Percentiles rank a stretch among this genome's conserved stretches.
Conservation (phyloP, 768 basidiomycete genomes). For the Lactifluus echinatus region DNA sequence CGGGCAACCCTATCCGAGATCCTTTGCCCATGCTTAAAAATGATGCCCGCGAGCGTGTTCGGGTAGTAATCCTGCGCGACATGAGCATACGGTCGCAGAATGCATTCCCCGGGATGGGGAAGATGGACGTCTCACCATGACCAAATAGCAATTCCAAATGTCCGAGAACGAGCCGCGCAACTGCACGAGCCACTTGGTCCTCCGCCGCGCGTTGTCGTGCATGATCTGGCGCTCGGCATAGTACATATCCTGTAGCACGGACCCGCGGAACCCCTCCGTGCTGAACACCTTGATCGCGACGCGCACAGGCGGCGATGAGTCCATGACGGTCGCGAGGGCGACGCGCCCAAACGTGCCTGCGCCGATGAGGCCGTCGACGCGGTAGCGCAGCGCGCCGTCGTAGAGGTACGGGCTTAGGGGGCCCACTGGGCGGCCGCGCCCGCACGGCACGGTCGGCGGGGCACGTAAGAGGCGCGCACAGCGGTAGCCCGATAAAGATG, state of each 20-base stretch:
- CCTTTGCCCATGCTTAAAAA: neutral
- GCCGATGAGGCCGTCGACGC: conserved; percentile 12
- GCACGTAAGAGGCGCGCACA: neutral
- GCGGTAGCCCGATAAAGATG: neutral
- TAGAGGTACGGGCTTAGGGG: neutral
- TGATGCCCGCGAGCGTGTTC: conserved; percentile 5
- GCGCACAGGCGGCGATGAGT: neutral
- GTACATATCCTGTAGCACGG: neutral
- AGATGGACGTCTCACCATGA: conserved; percentile 15
- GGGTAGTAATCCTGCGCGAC: conserved; percentile 14
- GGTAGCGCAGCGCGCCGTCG: neutral
- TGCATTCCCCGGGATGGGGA: no score
- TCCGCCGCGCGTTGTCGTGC: neutral
- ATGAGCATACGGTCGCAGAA: neutral
- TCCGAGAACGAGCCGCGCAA: conserved; percentile 2
- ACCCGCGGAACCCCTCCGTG: neutral
- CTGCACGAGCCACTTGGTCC: neutral
- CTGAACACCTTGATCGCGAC: conserved; percentile 13
- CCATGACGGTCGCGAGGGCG: conserved; percentile 1
- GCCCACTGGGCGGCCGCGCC: neutral
- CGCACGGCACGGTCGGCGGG: neutral
- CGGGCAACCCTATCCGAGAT: neutral
- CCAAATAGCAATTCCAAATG: conserved; percentile 9
- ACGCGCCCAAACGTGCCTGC: conserved; percentile 11
- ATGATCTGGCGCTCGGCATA: conserved; percentile 2